These are phyloP conservation scores for Tuber indicum DNA, from an alignment of 495 filamentous ascomycete species.

Conservation along the genomic window DNA sequence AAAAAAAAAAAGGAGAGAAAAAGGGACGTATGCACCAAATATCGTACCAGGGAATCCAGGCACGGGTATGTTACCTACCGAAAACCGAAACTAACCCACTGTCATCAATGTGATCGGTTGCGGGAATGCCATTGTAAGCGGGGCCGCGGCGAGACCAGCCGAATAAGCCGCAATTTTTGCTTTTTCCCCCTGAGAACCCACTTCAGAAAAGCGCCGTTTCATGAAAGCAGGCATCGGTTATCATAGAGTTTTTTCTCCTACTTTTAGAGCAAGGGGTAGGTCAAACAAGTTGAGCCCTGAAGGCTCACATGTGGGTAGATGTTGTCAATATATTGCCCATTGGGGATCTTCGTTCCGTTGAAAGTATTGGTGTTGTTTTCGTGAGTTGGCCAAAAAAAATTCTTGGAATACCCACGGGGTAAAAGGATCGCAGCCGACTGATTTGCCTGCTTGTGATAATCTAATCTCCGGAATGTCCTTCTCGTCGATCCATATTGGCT, in stretches of 20 bases:
- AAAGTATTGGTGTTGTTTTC: background rate
- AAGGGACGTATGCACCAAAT: slow-evolving; percentile 13
- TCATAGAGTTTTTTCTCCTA: background rate
- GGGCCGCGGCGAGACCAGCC: slow-evolving; percentile 22
- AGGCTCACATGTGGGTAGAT: background rate
- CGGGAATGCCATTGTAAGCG: slow-evolving; percentile 28
- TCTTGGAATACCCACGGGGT: background rate
- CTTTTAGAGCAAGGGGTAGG: background rate
- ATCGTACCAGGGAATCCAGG: slow-evolving; percentile 9
- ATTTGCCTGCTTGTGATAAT: slow-evolving; percentile 22
- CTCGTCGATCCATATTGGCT: slow-evolving; percentile 28
- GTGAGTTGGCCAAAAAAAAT: background rate
- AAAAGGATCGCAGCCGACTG: background rate
- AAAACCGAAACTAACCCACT: slow-evolving; percentile 12
- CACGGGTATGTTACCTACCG: background rate
- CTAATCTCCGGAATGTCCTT: slow-evolving; percentile 12
- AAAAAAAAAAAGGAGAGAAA: background rate
- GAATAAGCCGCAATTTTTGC: slow-evolving; percentile 23
- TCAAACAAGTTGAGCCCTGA: background rate
- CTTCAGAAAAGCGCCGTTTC: background rate
- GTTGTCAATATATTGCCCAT: background rate
- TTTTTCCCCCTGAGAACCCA: slow-evolving; percentile 19
- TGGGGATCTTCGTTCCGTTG: background rate
- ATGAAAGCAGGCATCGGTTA: background rate
- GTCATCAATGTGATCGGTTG: slow-evolving; percentile 32